Evolutionary conservation across 768 basidiomycete species (phyloP).

Genomic region (Auriscalpium microsporum): DNA sequence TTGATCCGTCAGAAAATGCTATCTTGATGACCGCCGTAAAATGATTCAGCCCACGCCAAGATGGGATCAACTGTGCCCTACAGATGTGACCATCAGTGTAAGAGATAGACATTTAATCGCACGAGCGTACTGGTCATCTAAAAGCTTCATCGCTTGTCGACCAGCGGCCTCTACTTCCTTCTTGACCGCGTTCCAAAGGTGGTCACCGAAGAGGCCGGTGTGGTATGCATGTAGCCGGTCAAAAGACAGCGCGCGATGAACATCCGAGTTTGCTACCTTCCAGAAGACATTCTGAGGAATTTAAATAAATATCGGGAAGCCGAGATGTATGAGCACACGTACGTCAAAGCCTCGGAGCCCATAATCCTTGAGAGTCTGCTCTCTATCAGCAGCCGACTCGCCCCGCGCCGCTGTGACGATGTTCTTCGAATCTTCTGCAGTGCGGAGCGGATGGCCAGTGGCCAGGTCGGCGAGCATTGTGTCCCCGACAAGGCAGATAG

Average conservation of each 20-base stretch:
- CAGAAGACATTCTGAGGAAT: constrained; percentile 5
- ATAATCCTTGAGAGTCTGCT: background rate
- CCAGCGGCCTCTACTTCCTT: background rate
- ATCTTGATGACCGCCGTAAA: background rate
- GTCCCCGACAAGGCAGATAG: background rate
- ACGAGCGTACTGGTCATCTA: background rate
- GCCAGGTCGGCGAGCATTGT: background rate
- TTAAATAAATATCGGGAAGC: background rate
- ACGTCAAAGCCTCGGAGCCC: background rate
- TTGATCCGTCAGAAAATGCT: background rate
- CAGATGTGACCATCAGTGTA: background rate
- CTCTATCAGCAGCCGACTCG: background rate
- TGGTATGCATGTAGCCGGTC: constrained; percentile 11
- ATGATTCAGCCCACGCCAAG: background rate
- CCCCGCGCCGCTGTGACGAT: too few species aligned
- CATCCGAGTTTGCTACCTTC: constrained; percentile 3
- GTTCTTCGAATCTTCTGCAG: too few species aligned
- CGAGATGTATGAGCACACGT: background rate
- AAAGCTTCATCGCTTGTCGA: background rate
- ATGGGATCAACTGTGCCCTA: background rate
- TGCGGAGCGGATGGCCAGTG: background rate
- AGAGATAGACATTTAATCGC: background rate
- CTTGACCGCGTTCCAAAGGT: constrained; percentile 3
- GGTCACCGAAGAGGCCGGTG: constrained; percentile 7
- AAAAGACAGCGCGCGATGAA: constrained; percentile 8